Conservation (phyloP, 257 asterid genomes). For the Paulownia fortunei region DNA sequence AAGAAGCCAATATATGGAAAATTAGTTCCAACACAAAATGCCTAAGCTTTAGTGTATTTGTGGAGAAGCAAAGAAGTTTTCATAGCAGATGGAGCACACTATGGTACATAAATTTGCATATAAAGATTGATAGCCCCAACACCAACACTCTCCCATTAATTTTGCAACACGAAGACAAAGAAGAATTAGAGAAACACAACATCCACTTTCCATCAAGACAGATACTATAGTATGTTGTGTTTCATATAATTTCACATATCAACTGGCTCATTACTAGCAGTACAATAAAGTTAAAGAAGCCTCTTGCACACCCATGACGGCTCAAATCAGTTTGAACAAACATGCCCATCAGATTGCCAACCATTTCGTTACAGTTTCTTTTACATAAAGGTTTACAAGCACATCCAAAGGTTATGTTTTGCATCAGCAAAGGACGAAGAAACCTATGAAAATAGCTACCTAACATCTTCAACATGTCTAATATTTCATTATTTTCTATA, state of each 20-base stretch:
- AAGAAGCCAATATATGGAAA: too few relatives aligned
- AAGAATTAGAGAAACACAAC: too few relatives aligned
- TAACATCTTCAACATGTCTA: constrained; percentile 41
- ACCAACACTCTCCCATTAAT: too few relatives aligned
- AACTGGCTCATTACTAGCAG: not conserved
- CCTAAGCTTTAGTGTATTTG: too few relatives aligned
- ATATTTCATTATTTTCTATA: constrained; percentile 44
- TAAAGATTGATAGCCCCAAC: too few relatives aligned
- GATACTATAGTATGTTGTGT: too few relatives aligned
- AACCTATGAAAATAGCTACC: constrained; percentile 37
- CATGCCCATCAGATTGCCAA: constrained; percentile 24
- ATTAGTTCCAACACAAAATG: too few relatives aligned
- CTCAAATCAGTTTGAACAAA: not conserved
- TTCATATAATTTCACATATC: not conserved
- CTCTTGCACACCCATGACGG: not conserved
- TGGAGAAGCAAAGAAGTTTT: too few relatives aligned
- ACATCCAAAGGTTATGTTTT: constrained; percentile 5
- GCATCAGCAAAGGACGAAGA: constrained; percentile 9
- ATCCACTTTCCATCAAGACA: not conserved
- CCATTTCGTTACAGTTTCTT: constrained; percentile 29
- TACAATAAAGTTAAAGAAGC: not conserved
- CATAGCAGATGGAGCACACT: too few relatives aligned
- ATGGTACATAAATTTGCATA: too few relatives aligned
- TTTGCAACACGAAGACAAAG: too few relatives aligned
- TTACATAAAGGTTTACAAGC: constrained; percentile 29